phyloP scores from a whole-genome alignment of 768 basidiomycete species.

The Russula earlei region DNA sequence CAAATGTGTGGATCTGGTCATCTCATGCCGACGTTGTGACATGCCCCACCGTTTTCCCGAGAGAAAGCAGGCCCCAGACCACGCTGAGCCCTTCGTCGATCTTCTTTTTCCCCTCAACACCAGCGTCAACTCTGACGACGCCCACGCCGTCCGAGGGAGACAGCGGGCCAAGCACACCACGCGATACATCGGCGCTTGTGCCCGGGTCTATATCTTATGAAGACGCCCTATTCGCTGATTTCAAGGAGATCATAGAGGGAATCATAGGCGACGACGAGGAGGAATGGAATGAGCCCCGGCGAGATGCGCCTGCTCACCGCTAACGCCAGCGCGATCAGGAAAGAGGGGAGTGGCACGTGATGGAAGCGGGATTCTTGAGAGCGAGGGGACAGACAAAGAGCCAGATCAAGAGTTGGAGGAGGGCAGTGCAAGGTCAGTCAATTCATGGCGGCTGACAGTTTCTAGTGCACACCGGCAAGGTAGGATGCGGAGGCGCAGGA shows the following conservation, averaged over 20 bases:
- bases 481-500: background rate
- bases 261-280: too few relatives aligned
- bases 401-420: too few relatives aligned
- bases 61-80: background rate
- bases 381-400: too few relatives aligned
- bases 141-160: background rate
- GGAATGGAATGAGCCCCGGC: too few relatives aligned
- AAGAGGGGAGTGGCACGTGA: too few relatives aligned
- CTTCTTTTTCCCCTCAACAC: background rate
- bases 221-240: background rate
- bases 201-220: conserved; percentile 3
- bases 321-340: too few relatives aligned
- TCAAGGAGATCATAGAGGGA: conserved; percentile 1
- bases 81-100: background rate
- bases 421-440: background rate
- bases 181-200: background rate
- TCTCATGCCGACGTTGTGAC: background rate
- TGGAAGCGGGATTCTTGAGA: too few relatives aligned
- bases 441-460: background rate
- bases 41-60: background rate
- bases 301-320: background rate
- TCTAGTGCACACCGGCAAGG: background rate
- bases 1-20: background rate
- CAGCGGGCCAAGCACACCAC: background rate
- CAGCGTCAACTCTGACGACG: background rate